Base-by-base conservation (phyloP, 192 early-diverging fungal species). In the Chytriomyces sp. region DNA sequence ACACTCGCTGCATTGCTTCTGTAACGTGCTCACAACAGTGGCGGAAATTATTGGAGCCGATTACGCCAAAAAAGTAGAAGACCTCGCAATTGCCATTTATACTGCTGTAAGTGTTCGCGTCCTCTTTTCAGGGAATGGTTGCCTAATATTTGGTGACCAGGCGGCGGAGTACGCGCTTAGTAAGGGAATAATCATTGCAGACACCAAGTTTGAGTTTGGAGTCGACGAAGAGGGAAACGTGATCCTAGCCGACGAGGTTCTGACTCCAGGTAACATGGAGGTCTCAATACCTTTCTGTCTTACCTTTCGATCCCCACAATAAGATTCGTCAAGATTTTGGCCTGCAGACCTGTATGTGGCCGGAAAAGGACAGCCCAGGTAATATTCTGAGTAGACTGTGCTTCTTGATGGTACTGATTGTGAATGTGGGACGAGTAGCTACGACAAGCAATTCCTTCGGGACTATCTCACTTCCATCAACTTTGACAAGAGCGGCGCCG, bases 121-220 rank as follows among this genome's bases (percentile, higher is more conserved):
- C n/a, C n/a, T n/a, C n/a, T n/a, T n/a, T n/a, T n/a, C n/a, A n/a
- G n/a, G n/a, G n/a, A n/a, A n/a, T n/a, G n/a, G n/a, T n/a, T n/a
- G n/a, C n/a, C 3, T 39, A 7, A 40, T 8, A 14, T 59, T 68
- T 68, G 14, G 39, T 5, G 12, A 74, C 25, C 66, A 88, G 84
- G 98, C 98, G 1, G 87, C 89, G 25, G 87, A 93, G 41, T 96
- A 94, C 66, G 96, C 96, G 3, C 57, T 78, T 4, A 76, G 78
- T 33, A 88, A 87, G 78, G 96, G 96, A 36, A 97, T 99, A 64
- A 94, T 99, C 59, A 99, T 99, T 82, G 98, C 98, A 10, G 98
- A 99, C 65, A 99, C 98, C 38, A 99, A 99, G 79, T 98, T 99
- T 78, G 98, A 99, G 82, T 99, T 99, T 88, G 98, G 98, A 62